These are phyloP conservation scores for Mortierella sp. DNA, from an alignment of 371 early-diverging fungal species.

Conservation along the genomic window DNA sequence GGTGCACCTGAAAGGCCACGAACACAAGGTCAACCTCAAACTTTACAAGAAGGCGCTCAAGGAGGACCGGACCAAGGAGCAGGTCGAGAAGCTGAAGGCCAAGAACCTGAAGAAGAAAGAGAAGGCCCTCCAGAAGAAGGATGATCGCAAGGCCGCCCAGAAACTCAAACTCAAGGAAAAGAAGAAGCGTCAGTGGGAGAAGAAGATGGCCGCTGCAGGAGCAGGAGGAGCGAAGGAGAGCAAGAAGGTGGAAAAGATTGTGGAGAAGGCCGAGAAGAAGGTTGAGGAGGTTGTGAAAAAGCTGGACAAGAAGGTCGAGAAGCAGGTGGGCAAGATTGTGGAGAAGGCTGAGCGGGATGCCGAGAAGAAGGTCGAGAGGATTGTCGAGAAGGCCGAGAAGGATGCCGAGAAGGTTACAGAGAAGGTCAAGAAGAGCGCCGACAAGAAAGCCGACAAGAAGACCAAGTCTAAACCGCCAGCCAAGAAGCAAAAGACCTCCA, in stretches of 20 bases:
- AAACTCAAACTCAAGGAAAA: slow-evolving; percentile 56
- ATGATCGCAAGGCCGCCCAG: slow-evolving; percentile 32
- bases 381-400: slow-evolving; percentile 16
- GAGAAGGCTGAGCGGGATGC: slow-evolving; percentile 18
- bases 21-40: slow-evolving; percentile 45
- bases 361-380: slow-evolving; percentile 24
- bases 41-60: slow-evolving; percentile 45
- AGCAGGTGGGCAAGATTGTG: slow-evolving; percentile 23
- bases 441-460: neutral
- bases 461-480: slow-evolving; percentile 33
- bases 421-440: slow-evolving; percentile 3
- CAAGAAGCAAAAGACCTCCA: slow-evolving; percentile 49
- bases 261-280: slow-evolving; percentile 27
- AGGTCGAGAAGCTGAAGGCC: slow-evolving; percentile 34
- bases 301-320: slow-evolving; percentile 14
- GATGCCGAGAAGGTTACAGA: slow-evolving; percentile 3
- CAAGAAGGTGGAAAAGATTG: slow-evolving; percentile 11
- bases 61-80: slow-evolving; percentile 42
- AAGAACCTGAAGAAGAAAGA: slow-evolving; percentile 53
- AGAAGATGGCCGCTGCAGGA: slow-evolving; percentile 38
- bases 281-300: slow-evolving; percentile 10
- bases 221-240: slow-evolving; percentile 11
- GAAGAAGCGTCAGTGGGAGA: slow-evolving; percentile 55
- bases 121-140: slow-evolving; percentile 47
- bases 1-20: slow-evolving; percentile 49